Conservation (phyloP, 2,329 filamentous ascomycete genomes). For the Neoscytalidium dimidiatum region DNA sequence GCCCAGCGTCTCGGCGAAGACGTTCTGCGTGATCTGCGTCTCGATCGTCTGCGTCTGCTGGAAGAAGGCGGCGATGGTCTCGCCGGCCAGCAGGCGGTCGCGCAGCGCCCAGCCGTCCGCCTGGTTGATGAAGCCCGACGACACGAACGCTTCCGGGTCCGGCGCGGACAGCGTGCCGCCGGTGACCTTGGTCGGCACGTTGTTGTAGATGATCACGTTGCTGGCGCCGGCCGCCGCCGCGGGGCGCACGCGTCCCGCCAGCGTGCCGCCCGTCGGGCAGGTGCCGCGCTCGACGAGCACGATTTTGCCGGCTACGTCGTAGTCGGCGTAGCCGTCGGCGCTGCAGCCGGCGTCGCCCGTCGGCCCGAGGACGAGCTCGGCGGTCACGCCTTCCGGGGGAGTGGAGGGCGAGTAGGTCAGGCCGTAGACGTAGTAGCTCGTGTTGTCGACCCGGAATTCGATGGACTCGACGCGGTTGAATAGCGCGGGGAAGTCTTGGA, state of each 20-base stretch:
- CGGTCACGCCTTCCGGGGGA: slow-evolving; percentile 45
- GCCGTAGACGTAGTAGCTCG: slow-evolving; percentile 42
- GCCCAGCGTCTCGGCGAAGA: slow-evolving; percentile 62
- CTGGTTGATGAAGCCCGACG: slow-evolving; percentile 46
- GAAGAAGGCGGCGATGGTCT: slow-evolving; percentile 43
- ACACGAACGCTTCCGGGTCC: slow-evolving; percentile 37
- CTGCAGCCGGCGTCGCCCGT: slow-evolving; percentile 43
- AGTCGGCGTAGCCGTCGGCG: slow-evolving; percentile 20
- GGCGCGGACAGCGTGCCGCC: slow-evolving; percentile 43
- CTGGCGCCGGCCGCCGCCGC: slow-evolving; percentile 44
- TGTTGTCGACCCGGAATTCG: slow-evolving; percentile 40
- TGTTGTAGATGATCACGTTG: slow-evolving; percentile 46
- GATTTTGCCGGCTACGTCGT: slow-evolving; percentile 45
- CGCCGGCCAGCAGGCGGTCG: slow-evolving; percentile 42
- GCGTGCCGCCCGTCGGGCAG: slow-evolving; percentile 45
- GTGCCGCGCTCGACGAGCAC: slow-evolving; percentile 44
- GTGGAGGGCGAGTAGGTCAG: slow-evolving; percentile 54
- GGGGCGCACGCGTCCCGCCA: slow-evolving; percentile 43
- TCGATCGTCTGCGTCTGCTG: slow-evolving; percentile 51
- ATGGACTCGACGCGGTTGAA: slow-evolving; percentile 46
- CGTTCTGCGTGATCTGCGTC: slow-evolving; percentile 58
- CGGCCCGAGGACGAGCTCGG: slow-evolving; percentile 43
- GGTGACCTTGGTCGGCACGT: slow-evolving; percentile 39
- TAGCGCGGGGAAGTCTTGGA: slow-evolving; percentile 52
- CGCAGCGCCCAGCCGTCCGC: slow-evolving; percentile 46